Conservation (phyloP, 2,329 filamentous ascomycete species). For the Aspergillus sp. region DNA sequence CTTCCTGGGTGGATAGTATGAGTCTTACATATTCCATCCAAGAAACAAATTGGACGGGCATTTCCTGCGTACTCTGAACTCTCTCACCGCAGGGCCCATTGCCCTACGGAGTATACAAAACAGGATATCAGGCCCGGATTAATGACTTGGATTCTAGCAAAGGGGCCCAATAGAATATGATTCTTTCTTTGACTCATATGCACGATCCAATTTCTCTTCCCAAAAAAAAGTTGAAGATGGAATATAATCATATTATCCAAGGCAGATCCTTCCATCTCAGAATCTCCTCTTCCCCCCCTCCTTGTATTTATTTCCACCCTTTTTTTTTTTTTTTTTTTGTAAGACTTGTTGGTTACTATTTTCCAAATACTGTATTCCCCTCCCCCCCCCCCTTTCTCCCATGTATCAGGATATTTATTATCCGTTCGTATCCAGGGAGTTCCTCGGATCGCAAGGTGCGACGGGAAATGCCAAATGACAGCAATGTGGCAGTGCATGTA, state of each 20-base stretch:
- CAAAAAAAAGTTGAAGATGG: neutral
- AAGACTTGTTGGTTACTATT: neutral
- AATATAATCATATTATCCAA: neutral
- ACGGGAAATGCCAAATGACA: conserved; percentile 21
- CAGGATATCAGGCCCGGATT: neutral
- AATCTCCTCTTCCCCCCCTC: neutral
- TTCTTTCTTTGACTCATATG: neutral
- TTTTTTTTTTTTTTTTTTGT: neutral
- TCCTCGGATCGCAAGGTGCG: conserved; percentile 11
- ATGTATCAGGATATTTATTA: neutral
- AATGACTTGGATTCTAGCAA: too few species aligned
- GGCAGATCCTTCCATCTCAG: neutral
- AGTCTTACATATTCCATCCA: neutral
- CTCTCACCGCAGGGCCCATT: conserved; percentile 2
- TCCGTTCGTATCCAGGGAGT: conserved; percentile 8
- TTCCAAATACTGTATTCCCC: neutral
- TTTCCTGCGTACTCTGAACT: neutral
- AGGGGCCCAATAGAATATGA: neutral
- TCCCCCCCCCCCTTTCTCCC: neutral
- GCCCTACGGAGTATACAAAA: neutral
- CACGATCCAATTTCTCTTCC: neutral
- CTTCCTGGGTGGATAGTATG: neutral
- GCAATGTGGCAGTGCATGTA: conserved; percentile 29
- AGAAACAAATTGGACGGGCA: neutral
- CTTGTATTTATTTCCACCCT: too few species aligned